Conservation (phyloP, 2,329 filamentous ascomycete species). For the Clonostachys rosea region DNA sequence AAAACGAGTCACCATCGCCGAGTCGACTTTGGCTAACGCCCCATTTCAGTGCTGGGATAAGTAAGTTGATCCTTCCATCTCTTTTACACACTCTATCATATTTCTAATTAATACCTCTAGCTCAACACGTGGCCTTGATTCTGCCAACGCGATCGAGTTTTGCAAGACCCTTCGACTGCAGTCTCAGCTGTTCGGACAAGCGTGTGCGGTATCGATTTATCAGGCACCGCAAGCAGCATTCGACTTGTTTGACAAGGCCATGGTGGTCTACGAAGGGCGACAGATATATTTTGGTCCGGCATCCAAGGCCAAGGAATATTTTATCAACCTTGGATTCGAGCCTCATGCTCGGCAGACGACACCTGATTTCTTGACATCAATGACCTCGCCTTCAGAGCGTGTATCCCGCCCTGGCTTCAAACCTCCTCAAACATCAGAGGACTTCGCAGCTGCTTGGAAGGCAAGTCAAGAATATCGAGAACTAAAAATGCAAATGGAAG, state of each 20-base stretch:
- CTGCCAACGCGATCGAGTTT: constrained; percentile 57
- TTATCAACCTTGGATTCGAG: constrained; percentile 60
- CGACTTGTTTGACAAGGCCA: constrained; percentile 56
- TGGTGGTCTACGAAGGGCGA: constrained; percentile 53
- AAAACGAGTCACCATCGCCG: constrained; percentile 25
- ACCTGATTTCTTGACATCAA: constrained; percentile 64
- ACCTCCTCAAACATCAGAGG: constrained; percentile 64
- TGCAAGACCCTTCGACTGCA: constrained; percentile 52
- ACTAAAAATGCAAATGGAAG: constrained; percentile 41
- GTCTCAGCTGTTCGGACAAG: constrained; percentile 57
- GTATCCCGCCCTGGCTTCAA: constrained; percentile 47
- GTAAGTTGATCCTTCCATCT: constrained; percentile 12
- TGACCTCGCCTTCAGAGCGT: constrained; percentile 62
- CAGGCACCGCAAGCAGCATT: constrained; percentile 62
- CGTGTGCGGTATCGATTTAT: constrained; percentile 62
- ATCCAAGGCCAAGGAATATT: constrained; percentile 55
- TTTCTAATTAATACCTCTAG: constrained; percentile 16
- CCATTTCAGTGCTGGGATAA: constrained; percentile 31
- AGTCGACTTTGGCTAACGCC: constrained; percentile 16
- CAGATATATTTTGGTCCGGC: constrained; percentile 61
- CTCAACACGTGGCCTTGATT: constrained; percentile 54
- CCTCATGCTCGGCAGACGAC: constrained; percentile 65
- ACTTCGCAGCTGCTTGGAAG: constrained; percentile 52
- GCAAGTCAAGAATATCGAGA: constrained; percentile 35
- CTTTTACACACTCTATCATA: too few relatives aligned